Base-by-base conservation (phyloP, 192 early-diverging fungal species). In the Backusella macrospora region DNA sequence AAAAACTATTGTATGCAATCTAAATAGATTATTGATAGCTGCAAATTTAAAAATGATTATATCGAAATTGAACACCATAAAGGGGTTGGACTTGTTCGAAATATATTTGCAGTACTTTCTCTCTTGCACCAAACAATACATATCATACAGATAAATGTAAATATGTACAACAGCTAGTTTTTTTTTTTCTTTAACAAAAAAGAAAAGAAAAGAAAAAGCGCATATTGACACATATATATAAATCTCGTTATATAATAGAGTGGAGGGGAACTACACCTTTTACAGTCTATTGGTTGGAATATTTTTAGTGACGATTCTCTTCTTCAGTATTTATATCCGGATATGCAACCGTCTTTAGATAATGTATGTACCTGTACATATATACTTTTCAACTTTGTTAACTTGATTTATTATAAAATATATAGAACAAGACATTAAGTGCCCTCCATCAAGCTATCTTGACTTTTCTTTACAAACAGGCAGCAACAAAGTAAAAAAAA, bases 61-160 rank as follows among this genome's bases (percentile, higher is more conserved):
- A 59, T 59, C 52, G 52, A 59, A 59, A 59, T 59, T 59, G 9
- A 23, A 59, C 52, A 59, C 21, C 52, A 59, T 23, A 59, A 23
- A 23, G 52, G 52, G 8, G 23, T 59, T 59, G 52, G 52, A 59
- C 52, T 59, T 59, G 52, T 59, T 59, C 52, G 26, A 59, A 59
- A 59, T 59, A 59, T 59, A 59, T 59, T 59, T 26, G 52, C 10
- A 23, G 52, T 59, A 0, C 52, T 59, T 5, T 59, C 52, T 23
- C 52, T 59, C 23, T 59, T 59, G 26, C 52, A 59, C 21, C 52
- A 59, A 59, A 59, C 52, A 59, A 26, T 59, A 8, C 52, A 59
- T 59, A 14, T 59, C 7, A 26, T 59, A 23, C 52, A 59, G 52
- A 59, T 59, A 59, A 59, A 59, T 59, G 52, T 59, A 26, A 59